Evolutionary conservation across 164 flowering plant genomes (phyloP).

Genomic region (Akebia trifoliata): DNA sequence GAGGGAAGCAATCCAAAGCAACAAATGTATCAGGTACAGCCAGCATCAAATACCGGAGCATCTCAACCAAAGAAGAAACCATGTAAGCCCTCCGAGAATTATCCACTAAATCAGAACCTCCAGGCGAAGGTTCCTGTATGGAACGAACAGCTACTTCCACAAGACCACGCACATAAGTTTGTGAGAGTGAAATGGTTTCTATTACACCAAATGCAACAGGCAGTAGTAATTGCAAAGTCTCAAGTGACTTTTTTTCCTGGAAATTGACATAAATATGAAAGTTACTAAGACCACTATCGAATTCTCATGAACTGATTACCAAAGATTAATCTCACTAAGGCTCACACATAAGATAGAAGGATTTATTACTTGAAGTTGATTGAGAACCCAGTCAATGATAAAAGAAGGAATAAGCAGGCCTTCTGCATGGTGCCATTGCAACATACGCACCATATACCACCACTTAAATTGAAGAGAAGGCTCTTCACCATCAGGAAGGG

Average conservation of each 20-base stretch:
- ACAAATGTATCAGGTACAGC: slow-evolving; percentile 97
- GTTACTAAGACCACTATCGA: not conserved
- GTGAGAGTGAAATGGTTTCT: slow-evolving; percentile 67
- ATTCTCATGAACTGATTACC: not conserved
- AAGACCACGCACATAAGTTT: slow-evolving; percentile 73
- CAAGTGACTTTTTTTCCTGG: slow-evolving; percentile 79
- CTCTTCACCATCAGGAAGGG: slow-evolving; percentile 50
- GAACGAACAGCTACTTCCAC: slow-evolving; percentile 67
- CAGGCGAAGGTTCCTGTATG: slow-evolving; percentile 65
- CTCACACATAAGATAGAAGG: too few species aligned
- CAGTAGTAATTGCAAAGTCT: slow-evolving; percentile 65
- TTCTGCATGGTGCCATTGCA: slow-evolving; percentile 92
- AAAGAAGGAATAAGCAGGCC: slow-evolving; percentile 75
- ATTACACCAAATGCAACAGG: slow-evolving; percentile 75
- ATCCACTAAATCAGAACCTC: slow-evolving; percentile 61
- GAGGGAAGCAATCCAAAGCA: slow-evolving; percentile 88
- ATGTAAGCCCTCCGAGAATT: slow-evolving; percentile 73
- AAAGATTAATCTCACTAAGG: too few species aligned
- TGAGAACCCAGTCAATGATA: slow-evolving; percentile 89
- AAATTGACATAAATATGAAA: slow-evolving; percentile 13
- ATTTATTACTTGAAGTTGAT: slow-evolving; percentile 60
- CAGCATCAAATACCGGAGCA: slow-evolving; percentile 77
- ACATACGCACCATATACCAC: slow-evolving; percentile 87
- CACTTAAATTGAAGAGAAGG: slow-evolving; percentile 82
- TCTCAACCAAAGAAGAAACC: slow-evolving; percentile 65